Conservation (phyloP, 106 monocot species). For the Hemerocallis citrina region DNA sequence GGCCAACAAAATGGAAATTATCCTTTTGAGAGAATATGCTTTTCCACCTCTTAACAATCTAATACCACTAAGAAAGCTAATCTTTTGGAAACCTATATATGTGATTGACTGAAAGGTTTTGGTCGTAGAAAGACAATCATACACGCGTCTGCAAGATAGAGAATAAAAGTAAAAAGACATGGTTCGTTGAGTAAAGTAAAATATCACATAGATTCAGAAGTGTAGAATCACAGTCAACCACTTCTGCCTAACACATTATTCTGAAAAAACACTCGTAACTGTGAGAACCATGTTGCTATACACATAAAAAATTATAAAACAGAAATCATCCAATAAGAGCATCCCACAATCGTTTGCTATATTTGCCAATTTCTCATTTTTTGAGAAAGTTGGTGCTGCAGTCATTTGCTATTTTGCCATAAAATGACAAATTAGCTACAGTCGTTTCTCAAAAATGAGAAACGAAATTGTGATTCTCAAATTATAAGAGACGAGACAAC, state of each 20-base stretch:
- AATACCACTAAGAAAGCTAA: slow-evolving; percentile 1
- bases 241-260: not conserved
- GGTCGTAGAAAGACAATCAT: not conserved
- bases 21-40: not conserved
- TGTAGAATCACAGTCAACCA: not conserved
- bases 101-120: not conserved
- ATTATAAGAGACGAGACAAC: too few relatives aligned
- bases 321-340: too few relatives aligned
- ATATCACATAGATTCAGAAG: not conserved
- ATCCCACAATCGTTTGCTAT: too few relatives aligned
- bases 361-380: too few relatives aligned
- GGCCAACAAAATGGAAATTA: not conserved
- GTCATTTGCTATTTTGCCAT: too few relatives aligned
- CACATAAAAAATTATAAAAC: too few relatives aligned
- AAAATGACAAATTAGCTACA: too few relatives aligned
- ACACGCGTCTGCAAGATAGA: not conserved
- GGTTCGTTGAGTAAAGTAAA: not conserved
- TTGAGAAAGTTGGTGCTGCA: too few relatives aligned
- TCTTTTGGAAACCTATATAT: not conserved
- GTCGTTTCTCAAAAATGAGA: too few relatives aligned
- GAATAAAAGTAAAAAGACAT: not conserved
- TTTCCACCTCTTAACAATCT: not conserved
- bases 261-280: not conserved
- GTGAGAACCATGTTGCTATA: not conserved
- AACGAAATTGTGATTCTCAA: too few relatives aligned